Percentiles rank a stretch among this genome's conserved stretches.
Evolutionary conservation across 306 rosid genomes (phyloP).

Genomic region (Delonix regia): DNA sequence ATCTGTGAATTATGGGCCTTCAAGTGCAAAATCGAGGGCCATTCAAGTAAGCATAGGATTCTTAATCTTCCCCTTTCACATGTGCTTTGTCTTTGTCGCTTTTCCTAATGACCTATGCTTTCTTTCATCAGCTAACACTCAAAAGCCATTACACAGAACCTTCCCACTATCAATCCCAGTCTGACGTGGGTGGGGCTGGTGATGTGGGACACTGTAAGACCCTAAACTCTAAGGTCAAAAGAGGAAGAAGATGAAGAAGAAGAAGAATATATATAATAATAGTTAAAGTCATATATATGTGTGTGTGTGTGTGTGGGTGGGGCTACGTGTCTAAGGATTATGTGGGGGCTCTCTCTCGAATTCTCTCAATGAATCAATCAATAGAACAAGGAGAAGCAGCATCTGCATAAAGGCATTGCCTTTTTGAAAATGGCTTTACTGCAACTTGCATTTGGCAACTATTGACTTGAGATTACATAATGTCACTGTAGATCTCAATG

Average conservation of each 20-base stretch:
- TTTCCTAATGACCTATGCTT: slow-evolving; percentile 14
- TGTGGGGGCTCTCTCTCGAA: slow-evolving; percentile 13
- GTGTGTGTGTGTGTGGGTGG: not conserved
- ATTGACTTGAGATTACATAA: no score
- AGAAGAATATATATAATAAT: not conserved
- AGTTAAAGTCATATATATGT: not conserved
- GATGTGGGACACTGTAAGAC: slow-evolving; percentile 40
- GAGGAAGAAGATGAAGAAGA: slow-evolving; percentile 23
- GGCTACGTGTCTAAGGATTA: slow-evolving; percentile 10
- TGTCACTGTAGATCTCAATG: no score
- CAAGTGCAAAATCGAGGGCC: slow-evolving; percentile 38
- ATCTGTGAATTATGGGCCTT: not conserved
- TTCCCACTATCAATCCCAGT: slow-evolving; percentile 48
- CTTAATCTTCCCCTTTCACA: slow-evolving; percentile 54
- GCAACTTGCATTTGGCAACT: slow-evolving; percentile 36
- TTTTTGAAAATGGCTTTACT: slow-evolving; percentile 40
- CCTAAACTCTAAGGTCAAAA: slow-evolving; percentile 21
- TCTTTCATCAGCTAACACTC: slow-evolving; percentile 24
- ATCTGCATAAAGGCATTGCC: not conserved
- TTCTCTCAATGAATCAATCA: slow-evolving; percentile 20
- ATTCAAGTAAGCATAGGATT: slow-evolving; percentile 66
- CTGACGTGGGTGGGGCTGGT: slow-evolving; percentile 45
- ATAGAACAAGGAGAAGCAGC: slow-evolving; percentile 5
- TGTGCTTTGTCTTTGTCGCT: slow-evolving; percentile 50
- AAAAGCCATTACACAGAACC: slow-evolving; percentile 35